These are phyloP conservation scores for Aspergillus intermedius DNA, from an alignment of 2,329 filamentous ascomycete genomes.

Conservation along the genomic window DNA sequence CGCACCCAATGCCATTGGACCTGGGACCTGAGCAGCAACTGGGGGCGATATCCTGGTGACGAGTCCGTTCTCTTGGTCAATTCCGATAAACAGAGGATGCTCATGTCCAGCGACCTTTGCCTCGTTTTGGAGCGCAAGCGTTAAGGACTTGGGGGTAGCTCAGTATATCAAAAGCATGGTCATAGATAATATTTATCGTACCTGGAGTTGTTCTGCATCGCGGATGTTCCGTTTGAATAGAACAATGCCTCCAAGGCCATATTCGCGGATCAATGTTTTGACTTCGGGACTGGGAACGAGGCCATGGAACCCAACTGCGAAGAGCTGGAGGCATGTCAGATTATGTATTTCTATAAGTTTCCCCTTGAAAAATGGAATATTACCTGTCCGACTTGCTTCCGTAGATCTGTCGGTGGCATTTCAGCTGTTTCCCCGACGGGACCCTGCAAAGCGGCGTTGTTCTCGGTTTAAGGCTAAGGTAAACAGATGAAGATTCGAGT, in stretches of 20 bases:
- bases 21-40: constrained; percentile 36
- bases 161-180: background rate
- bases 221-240: constrained; percentile 39
- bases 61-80: constrained; percentile 43
- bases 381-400: constrained; percentile 32
- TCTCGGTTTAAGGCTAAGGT: too few relatives aligned
- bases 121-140: constrained; percentile 32
- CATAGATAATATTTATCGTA: constrained; percentile 4
- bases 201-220: constrained; percentile 33
- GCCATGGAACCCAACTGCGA: constrained; percentile 41
- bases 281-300: constrained; percentile 34
- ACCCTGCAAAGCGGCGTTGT: too few relatives aligned
- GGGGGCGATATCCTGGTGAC: constrained; percentile 38
- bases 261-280: constrained; percentile 36
- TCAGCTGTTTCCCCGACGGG: constrained; percentile 1
- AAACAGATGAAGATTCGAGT: too few relatives aligned
- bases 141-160: constrained; percentile 20
- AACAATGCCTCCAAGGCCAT: constrained; percentile 38
- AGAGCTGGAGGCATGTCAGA: constrained; percentile 26
- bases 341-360: background rate
- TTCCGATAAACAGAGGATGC: constrained; percentile 38
- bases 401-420: constrained; percentile 19
- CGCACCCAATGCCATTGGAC: constrained; percentile 41
- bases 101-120: constrained; percentile 34
- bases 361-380: background rate